A percentile compares a stretch with the other conserved stretches of the same genome.
phyloP scores from a whole-genome alignment of 2,329 filamentous ascomycete species.

The Penicillium thymicola region DNA sequence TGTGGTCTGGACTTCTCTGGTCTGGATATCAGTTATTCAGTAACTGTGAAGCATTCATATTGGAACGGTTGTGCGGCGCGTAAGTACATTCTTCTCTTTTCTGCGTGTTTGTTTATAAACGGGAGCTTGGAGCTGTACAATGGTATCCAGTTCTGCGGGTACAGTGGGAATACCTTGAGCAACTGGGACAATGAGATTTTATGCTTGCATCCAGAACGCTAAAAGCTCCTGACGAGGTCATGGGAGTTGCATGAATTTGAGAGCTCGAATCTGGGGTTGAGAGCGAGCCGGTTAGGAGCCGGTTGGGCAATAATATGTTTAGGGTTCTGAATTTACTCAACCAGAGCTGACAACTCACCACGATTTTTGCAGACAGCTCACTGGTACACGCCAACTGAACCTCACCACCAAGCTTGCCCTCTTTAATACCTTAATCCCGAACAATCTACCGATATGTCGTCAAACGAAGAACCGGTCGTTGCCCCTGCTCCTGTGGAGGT shows the following conservation, averaged over 20 bases:
- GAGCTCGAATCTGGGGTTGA: background rate
- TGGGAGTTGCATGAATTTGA: background rate
- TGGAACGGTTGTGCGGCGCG: conserved; percentile 9
- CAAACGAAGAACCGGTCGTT: conserved; percentile 32
- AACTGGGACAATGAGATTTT: background rate
- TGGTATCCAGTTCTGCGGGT: background rate
- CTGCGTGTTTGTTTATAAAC: conserved; percentile 1
- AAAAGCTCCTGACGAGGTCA: background rate
- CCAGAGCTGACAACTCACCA: background rate
- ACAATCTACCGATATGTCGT: conserved; percentile 29
- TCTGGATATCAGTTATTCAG: conserved; percentile 9
- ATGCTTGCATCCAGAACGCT: background rate
- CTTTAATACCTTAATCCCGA: conserved; percentile 2
- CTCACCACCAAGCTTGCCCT: background rate
- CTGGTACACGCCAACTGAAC: background rate
- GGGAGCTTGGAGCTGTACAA: background rate
- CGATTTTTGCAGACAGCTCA: background rate
- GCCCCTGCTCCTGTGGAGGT: conserved; percentile 20
- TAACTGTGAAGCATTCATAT: background rate
- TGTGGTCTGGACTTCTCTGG: conserved; percentile 8
- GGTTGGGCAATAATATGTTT: background rate
- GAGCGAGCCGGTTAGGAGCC: background rate
- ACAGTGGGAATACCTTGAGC: background rate
- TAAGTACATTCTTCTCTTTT: conserved; percentile 15
- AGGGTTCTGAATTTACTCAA: background rate